A percentile compares a stretch with the other conserved stretches of the same genome.
These are phyloP conservation scores for Phytophthora pluvialis DNA, from an alignment of 352 stramenopile genomes.

Conservation along the genomic window DNA sequence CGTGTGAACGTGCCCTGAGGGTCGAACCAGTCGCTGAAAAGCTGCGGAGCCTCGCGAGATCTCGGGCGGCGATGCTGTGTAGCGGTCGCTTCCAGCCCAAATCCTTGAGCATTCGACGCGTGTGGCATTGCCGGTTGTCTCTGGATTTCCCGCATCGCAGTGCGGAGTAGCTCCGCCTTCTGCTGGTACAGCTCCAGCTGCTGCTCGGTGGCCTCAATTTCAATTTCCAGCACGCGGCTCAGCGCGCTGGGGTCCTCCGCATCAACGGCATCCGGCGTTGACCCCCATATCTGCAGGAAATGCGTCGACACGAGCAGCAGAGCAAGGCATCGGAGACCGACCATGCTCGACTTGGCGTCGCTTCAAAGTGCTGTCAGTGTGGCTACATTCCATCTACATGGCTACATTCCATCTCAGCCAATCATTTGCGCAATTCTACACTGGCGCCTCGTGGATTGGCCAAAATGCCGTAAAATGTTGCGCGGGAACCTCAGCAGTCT, in stretches of 20 bases:
- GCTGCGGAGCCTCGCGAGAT: conserved; percentile 13
- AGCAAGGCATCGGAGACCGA: background rate
- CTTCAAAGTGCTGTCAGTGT: background rate
- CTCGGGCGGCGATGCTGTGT: background rate
- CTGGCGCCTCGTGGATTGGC: conserved; percentile 4
- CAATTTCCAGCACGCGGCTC: conserved; percentile 18
- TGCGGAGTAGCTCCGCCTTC: conserved; percentile 22
- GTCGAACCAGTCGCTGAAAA: conserved; percentile 41
- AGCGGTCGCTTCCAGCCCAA: background rate
- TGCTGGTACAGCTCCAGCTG: conserved; percentile 31
- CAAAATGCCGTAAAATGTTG: conserved; percentile 19
- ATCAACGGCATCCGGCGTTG: background rate
- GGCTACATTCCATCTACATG: background rate
- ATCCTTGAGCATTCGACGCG: background rate
- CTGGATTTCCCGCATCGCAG: conserved; percentile 8
- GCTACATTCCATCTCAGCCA: conserved; percentile 16
- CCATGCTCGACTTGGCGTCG: conserved; percentile 5
- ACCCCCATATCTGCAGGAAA: conserved; percentile 3
- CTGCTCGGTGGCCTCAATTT: conserved; percentile 31
- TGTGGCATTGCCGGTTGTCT: conserved; percentile 1
- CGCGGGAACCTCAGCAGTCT: conserved; percentile 6
- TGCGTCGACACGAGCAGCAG: conserved; percentile 13
- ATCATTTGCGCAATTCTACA: conserved; percentile 4
- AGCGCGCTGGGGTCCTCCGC: background rate
- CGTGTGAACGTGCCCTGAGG: conserved; percentile 8